A percentile compares a stretch with the other conserved stretches of the same genome.
These are phyloP conservation scores for Withania somnifera DNA, from an alignment of 305 asterid genomes.

Conservation along the genomic window DNA sequence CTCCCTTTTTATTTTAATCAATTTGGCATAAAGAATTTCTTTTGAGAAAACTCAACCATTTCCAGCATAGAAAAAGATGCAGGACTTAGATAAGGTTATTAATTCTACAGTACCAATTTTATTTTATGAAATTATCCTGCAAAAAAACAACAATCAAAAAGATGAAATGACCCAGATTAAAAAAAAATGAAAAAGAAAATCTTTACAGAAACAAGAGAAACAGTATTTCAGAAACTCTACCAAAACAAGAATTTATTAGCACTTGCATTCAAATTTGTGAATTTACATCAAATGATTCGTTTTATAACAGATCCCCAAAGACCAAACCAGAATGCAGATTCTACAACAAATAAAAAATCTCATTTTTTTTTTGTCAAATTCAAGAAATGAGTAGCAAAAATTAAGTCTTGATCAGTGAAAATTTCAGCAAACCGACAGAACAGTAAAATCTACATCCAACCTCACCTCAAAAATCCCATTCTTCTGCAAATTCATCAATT, in stretches of 20 bases:
- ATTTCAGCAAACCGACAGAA: neutral
- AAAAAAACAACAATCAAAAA: neutral
- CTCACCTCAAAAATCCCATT: neutral
- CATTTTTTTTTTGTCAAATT: neutral
- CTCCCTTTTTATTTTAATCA: neutral
- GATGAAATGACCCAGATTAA: neutral
- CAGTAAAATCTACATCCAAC: neutral
- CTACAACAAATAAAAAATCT: neutral
- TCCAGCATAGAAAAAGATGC: neutral
- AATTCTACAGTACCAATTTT: neutral
- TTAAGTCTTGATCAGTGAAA: neutral
- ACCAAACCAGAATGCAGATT: neutral
- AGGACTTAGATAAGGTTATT: neutral
- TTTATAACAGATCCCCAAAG: slow-evolving; percentile 5
- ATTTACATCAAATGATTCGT: neutral
- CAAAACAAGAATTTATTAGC: neutral
- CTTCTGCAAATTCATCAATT: neutral
- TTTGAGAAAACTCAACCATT: neutral
- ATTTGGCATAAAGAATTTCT: neutral
- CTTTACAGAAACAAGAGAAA: neutral
- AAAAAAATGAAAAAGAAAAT: neutral
- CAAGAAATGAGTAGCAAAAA: neutral
- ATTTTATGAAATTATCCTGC: slow-evolving; percentile 4
- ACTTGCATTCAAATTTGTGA: neutral
- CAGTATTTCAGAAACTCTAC: neutral